Base-by-base conservation (phyloP, 139 green algal genomes). In the Microglena sp. region DNA sequence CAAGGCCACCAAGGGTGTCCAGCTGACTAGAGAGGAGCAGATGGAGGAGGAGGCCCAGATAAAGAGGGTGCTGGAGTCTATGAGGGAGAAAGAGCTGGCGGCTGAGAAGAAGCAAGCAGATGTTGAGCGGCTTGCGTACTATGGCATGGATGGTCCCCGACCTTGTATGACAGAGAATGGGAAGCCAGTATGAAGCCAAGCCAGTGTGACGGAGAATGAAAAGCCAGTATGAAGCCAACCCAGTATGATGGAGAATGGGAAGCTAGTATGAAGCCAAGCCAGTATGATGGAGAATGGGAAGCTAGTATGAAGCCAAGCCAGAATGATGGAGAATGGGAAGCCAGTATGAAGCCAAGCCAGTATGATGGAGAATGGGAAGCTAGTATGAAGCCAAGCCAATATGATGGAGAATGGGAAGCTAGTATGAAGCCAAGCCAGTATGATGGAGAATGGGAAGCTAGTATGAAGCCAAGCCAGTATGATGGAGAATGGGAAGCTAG, bases 61-160 rank as follows among this genome's bases (percentile, higher is more conserved):
- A 21, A 29, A 64, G 15, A 27, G 28, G 30, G 56, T 44, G 11
- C 22, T 64, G 5, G 28, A 40, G 27, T 27, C 8, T 8, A 29
- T 21, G 30, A 64, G 7, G 26, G 32, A 34, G 7, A 45, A 58
- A 43, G 61, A 68, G 5, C 21, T 30, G 36, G 40, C 18, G 44
- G 32, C 32, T 6, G 36, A 56, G 40, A 24, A 4, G 27, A 31
- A 43, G 61, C 34, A 58, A 45, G 32, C 7, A 4, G n/a, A 58
- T 40, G 31, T 58, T 11, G 18, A 68, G 8, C 24, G 36, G 18
- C 34, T 22, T n/a, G 61, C 61, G 3, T 68, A 68, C 61, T 40
- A 50, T 15, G 61, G 61, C 36, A 44, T 68, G 29, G 61, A 68
- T 45, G 61, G 61, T 5, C 61, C 61, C 4, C 8, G 61, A 11